These are phyloP conservation scores for Vigna trinervia DNA, from an alignment of 306 rosid species.

Conservation along the genomic window DNA sequence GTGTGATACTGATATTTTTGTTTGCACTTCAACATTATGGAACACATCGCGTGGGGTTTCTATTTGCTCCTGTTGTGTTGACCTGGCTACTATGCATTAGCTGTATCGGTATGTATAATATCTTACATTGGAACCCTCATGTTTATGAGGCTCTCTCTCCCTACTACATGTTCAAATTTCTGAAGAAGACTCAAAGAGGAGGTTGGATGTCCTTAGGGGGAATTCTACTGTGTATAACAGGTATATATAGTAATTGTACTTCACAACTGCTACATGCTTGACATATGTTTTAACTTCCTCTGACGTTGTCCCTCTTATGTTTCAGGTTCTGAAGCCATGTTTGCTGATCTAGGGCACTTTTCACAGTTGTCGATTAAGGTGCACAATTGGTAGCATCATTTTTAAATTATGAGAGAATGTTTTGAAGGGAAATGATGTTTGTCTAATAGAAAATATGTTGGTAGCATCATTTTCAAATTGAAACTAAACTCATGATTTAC, in stretches of 20 bases:
- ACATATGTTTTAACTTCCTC: conserved; percentile 33
- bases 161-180: conserved; percentile 87
- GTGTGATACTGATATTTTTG: conserved; percentile 74
- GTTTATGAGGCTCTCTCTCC: conserved; percentile 94
- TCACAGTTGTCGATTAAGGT: conserved; percentile 75
- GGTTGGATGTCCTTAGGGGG: conserved; percentile 99
- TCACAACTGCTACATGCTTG: background rate
- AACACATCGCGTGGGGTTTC: conserved; percentile 82
- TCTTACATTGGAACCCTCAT: conserved; percentile 86
- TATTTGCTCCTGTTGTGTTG: conserved; percentile 90
- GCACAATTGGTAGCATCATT: conserved; percentile 15
- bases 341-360: conserved; percentile 95
- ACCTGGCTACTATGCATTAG: conserved; percentile 94
- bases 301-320: conserved; percentile 28
- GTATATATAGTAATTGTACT: conserved; percentile 56
- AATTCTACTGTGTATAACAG: conserved; percentile 86
- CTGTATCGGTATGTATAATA: conserved; percentile 82
- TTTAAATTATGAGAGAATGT: background rate
- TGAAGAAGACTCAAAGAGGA: conserved; percentile 76
- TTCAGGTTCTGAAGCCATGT: conserved; percentile 99
- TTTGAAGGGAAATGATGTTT: conserved; percentile 5
- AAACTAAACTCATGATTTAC: conserved; percentile 27
- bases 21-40: conserved; percentile 95
- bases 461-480: conserved; percentile 22
- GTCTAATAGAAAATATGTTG: background rate